A percentile compares a stretch with the other conserved stretches of the same genome.
Evolutionary conservation across 345 rosid genomes (phyloP).

Genomic region (Salix purpurea): DNA sequence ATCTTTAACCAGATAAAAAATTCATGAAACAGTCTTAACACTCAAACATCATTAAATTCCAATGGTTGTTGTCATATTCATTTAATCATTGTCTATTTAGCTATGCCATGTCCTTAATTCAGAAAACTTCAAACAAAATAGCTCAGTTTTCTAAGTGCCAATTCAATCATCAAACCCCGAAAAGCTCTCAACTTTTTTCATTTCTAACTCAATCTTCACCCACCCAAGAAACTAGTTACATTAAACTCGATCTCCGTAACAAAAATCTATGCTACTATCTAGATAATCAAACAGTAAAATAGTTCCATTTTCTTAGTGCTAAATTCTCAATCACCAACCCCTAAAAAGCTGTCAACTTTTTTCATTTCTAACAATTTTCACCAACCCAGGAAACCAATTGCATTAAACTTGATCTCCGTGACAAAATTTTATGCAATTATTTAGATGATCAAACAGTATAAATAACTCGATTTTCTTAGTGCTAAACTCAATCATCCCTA

Average conservation of each 20-base stretch:
- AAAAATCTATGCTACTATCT: not conserved
- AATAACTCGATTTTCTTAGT: no score
- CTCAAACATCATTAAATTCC: not conserved
- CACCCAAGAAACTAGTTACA: not conserved
- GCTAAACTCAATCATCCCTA: not conserved
- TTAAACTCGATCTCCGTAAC: not conserved
- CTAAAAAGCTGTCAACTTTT: not conserved
- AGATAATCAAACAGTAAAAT: not conserved
- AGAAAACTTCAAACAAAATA: not conserved
- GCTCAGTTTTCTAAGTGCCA: no score
- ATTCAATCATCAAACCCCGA: no score
- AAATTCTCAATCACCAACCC: not conserved
- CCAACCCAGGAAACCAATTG: not conserved
- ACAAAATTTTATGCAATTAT: not conserved
- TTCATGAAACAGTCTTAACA: not conserved
- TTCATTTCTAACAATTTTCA: not conserved
- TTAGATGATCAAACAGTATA: no score
- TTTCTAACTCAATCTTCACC: not conserved
- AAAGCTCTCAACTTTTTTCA: no score
- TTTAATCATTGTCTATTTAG: not conserved
- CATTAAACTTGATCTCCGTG: not conserved
- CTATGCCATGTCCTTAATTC: no score
- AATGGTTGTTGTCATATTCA: not conserved
- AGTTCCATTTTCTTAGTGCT: not conserved
- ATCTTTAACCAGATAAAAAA: not conserved